Base-by-base conservation (phyloP, 805 yeast species). In the Kodamaea sagamina region DNA sequence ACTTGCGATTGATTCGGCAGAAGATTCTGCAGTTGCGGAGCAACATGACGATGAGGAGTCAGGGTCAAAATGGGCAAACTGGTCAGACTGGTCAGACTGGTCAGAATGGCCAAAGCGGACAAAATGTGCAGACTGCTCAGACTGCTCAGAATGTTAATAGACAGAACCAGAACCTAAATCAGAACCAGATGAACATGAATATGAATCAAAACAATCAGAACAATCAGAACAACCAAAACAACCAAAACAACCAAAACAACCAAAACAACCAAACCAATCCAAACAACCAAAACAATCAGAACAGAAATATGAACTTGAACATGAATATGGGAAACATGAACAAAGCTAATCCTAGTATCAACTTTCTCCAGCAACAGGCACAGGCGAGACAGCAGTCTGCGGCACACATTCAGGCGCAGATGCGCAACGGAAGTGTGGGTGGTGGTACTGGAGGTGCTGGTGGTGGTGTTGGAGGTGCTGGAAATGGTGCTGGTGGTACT, bases 301-400 rank as follows among this genome's bases (percentile, higher is more conserved):
- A 27, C 34, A 18, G 4, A 11, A 40, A 40, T 19, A 34, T 22
- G 34, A 28, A 37, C 25, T 34, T 28, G 17, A 24, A 32, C 32
- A 37, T 28, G 36, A 43, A 31, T 27, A 46, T 34, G 28, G 50
- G 46, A 31, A 50, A 44, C 39, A 48, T 46, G 32, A 50, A 44
- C 39, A 48, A 47, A 36, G 53, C 53, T 48, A 51, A 47, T 39
- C 41, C 52, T 7, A 54, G 46, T 38, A 50, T 52, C 49, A 57
- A 56, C 42, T 60, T 55, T 39, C 46, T 62, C 40, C 65, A 61
- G 38, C 79, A 74, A 42, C 79, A 75, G 52, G 77, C 78, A 1
- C 80, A 76, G 50, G 75, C 74, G 1, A 65, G 79, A 50, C 77
- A 72, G 42, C 78, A 72, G 47, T 72, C 77, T 17, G 73, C 77